A percentile compares a stretch with the other conserved stretches of the same genome.
These are phyloP conservation scores for Ilyonectria robusta DNA, from an alignment of 2,329 filamentous ascomycete species.

Conservation along the genomic window DNA sequence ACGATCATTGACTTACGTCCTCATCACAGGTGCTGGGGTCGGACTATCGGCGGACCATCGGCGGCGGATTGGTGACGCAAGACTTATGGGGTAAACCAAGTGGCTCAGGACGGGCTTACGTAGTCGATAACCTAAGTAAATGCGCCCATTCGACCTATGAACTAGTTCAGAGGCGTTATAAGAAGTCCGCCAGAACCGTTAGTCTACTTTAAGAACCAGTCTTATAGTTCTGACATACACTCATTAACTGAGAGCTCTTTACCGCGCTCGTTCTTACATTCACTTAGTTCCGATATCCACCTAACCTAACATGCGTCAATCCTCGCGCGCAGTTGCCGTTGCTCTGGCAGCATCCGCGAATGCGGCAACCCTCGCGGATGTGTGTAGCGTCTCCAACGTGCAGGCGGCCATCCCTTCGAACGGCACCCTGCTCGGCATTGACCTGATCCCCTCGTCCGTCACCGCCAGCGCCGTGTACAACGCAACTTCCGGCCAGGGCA, in stretches of 20 bases:
- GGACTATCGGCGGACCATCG: too few species aligned
- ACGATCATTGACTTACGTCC: too few species aligned
- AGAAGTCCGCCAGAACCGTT: not conserved
- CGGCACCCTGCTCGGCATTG: constrained; percentile 32
- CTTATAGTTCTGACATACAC: not conserved
- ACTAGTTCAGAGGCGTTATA: not conserved
- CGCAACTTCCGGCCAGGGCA: constrained; percentile 36
- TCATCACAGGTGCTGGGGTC: too few species aligned
- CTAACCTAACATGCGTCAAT: constrained; percentile 26
- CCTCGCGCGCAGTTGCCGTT: constrained; percentile 8
- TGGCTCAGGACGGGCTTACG: not conserved
- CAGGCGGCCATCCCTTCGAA: constrained; percentile 41
- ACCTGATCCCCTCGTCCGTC: constrained; percentile 57
- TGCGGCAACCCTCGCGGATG: constrained; percentile 37
- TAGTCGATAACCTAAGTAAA: not conserved
- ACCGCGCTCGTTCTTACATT: constrained; percentile 11
- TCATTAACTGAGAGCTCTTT: not conserved
- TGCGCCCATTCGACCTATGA: not conserved
- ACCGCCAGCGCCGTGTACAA: constrained; percentile 49
- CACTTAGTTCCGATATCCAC: too few species aligned
- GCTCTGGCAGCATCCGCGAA: constrained; percentile 29
- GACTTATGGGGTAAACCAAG: too few species aligned
- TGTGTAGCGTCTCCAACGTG: constrained; percentile 40
- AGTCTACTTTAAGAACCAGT: not conserved
- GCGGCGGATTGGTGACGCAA: too few species aligned